A percentile compares a stretch with the other conserved stretches of the same genome.
phyloP scores from a whole-genome alignment of 2,329 filamentous ascomycete genomes.

The Pseudogymnoascus sp. region DNA sequence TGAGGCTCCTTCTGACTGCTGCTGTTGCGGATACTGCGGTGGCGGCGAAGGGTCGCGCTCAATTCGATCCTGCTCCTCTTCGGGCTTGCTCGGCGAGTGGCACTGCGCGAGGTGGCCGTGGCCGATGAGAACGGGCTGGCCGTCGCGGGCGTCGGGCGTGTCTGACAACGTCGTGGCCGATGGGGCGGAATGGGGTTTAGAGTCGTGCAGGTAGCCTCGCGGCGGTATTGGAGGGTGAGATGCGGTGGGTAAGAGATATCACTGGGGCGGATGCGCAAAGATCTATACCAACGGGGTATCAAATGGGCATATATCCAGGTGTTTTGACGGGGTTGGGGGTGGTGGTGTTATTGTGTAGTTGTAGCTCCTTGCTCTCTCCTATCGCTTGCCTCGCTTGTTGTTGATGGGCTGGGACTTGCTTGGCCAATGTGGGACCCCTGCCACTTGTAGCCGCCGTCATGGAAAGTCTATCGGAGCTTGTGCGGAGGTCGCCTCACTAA shows the following conservation, averaged over 20 bases:
- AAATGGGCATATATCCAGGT: neutral
- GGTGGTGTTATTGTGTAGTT: conserved; percentile 8
- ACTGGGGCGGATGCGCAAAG: neutral
- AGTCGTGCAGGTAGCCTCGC: neutral
- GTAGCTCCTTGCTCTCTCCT: neutral
- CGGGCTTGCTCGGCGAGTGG: conserved; percentile 13
- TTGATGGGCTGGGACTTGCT: neutral
- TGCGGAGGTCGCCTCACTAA: neutral
- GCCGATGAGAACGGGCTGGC: conserved; percentile 29
- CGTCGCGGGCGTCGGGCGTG: conserved; percentile 36
- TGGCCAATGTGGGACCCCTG: conserved; percentile 6
- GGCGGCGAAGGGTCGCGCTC: conserved; percentile 43
- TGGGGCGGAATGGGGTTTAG: neutral
- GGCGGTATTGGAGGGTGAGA: neutral
- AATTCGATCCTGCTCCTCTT: conserved; percentile 25
- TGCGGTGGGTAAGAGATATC: neutral
- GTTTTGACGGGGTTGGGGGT: neutral
- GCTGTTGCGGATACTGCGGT: conserved; percentile 38
- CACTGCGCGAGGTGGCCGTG: conserved; percentile 18
- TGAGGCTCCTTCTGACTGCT: conserved; percentile 37
- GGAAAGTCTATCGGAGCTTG: conserved; percentile 5
- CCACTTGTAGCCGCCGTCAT: conserved; percentile 6
- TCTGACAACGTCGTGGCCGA: conserved; percentile 41
- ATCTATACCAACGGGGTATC: conserved; percentile 7
- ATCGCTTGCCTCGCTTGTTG: conserved; percentile 10